These are phyloP conservation scores for Volvariella volvacea DNA, from an alignment of 1,284 basidiomycete genomes.

Conservation along the genomic window DNA sequence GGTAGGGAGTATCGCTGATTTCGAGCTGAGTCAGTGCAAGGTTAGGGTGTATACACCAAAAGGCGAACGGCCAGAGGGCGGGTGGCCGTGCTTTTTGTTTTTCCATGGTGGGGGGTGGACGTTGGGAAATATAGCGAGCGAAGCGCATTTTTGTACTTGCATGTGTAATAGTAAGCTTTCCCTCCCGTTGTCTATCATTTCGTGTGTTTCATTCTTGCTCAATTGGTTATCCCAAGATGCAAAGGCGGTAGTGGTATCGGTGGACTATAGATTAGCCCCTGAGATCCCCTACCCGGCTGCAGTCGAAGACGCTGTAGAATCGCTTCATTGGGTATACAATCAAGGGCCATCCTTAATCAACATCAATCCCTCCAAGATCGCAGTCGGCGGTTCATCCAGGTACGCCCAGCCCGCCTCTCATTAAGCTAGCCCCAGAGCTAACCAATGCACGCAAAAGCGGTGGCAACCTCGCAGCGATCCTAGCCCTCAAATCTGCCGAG, in stretches of 20 bases:
- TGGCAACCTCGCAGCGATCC: conserved; percentile 63
- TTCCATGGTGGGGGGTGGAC: conserved; percentile 72
- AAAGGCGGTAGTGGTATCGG: conserved; percentile 50
- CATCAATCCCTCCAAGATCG: conserved; percentile 26
- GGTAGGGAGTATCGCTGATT: conserved; percentile 48
- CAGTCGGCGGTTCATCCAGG: conserved; percentile 67
- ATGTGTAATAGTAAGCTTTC: conserved; percentile 56
- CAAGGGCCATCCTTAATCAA: conserved; percentile 27
- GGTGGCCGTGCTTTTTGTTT: conserved; percentile 59
- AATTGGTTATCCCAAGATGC: conserved; percentile 28
- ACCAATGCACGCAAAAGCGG: conserved; percentile 35
- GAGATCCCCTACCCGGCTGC: conserved; percentile 72
- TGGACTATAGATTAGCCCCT: conserved; percentile 72
- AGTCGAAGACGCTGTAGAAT: conserved; percentile 64
- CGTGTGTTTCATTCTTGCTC: background rate
- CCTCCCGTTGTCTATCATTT: conserved; percentile 12
- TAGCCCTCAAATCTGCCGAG: conserved; percentile 56
- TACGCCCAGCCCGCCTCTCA: conserved; percentile 14
- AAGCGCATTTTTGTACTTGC: conserved; percentile 51
- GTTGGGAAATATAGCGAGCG: conserved; percentile 51
- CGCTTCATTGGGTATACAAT: conserved; percentile 54
- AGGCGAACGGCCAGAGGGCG: conserved; percentile 35
- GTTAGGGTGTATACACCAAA: conserved; percentile 56
- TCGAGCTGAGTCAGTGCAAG: conserved; percentile 36
- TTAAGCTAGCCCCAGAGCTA: background rate